Conservation (phyloP, 2,329 filamentous ascomycete genomes). For the Teratosphaeria viscida region DNA sequence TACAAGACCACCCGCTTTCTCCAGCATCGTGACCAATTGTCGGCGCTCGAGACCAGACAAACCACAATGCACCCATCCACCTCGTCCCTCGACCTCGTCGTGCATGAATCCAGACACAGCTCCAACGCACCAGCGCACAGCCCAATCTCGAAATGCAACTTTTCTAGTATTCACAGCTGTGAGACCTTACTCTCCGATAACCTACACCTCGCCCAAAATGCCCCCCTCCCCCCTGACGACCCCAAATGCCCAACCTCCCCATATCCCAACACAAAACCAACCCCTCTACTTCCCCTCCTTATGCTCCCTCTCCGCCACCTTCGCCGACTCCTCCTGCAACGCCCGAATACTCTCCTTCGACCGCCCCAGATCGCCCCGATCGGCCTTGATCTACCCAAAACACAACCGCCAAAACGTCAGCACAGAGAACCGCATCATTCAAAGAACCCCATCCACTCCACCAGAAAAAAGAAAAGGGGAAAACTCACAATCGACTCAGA, state of each 20-base stretch:
- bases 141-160: background rate
- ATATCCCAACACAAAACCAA: background rate
- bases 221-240: background rate
- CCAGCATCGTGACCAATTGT: too few relatives aligned
- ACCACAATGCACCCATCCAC: background rate
- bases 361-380: constrained; percentile 23
- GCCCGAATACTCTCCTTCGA: constrained; percentile 22
- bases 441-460: background rate
- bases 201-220: background rate
- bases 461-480: background rate
- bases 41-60: background rate
- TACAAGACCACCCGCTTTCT: too few relatives aligned
- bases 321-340: constrained; percentile 26
- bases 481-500: constrained; percentile 61
- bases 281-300: constrained; percentile 2
- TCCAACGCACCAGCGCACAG: background rate
- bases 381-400: constrained; percentile 24
- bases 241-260: background rate
- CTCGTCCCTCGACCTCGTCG: background rate
- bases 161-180: background rate
- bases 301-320: constrained; percentile 20
- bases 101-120: background rate
- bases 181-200: background rate
- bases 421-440: background rate
- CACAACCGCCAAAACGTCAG: background rate